Percentiles rank a stretch among this genome's conserved stretches.
Evolutionary conservation across 768 basidiomycete genomes (phyloP).

Genomic region (Auricularia sp.): DNA sequence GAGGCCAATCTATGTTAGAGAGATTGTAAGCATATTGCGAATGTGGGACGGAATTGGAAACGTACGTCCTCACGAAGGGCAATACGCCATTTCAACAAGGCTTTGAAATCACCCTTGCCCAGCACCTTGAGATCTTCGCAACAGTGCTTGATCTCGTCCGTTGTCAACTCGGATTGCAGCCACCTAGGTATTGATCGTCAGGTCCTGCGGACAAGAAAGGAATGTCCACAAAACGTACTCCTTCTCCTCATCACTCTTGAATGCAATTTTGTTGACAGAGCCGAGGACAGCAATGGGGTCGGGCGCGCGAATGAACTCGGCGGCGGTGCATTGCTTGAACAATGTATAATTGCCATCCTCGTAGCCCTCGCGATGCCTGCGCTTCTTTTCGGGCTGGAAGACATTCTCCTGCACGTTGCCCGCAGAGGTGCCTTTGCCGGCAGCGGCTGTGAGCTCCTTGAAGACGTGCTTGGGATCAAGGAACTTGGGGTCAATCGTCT

Average conservation of each 20-base stretch:
- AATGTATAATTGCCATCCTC: conserved; percentile 89
- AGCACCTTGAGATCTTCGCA: conserved; percentile 90
- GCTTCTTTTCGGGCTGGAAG: conserved; percentile 95
- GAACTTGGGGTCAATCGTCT: conserved; percentile 94
- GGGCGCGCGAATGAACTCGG: conserved; percentile 53
- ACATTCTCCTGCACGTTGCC: conserved; percentile 79
- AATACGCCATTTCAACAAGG: conserved; percentile 81
- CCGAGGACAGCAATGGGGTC: conserved; percentile 81
- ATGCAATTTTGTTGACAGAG: conserved; percentile 63
- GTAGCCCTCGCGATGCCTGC: conserved; percentile 87
- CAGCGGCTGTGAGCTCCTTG: conserved; percentile 64
- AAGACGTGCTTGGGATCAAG: conserved; percentile 96
- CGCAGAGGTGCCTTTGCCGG: conserved; percentile 38
- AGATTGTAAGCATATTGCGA: conserved; percentile 6
- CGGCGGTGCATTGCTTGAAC: conserved; percentile 61
- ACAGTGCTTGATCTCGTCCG: conserved; percentile 69
- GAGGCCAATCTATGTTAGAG: conserved; percentile 53
- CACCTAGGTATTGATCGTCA: conserved; percentile 39
- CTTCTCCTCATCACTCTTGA: conserved; percentile 77
- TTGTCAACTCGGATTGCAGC: conserved; percentile 60
- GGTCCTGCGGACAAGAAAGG: not conserved
- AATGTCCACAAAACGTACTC: conserved; percentile 32
- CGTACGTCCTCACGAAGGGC: conserved; percentile 82
- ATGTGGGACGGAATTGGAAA: conserved; percentile 1
- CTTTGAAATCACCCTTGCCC: conserved; percentile 96